A percentile compares a stretch with the other conserved stretches of the same genome.
Conservation (phyloP, 805 yeast species). For the Candida chauliodis region DNA sequence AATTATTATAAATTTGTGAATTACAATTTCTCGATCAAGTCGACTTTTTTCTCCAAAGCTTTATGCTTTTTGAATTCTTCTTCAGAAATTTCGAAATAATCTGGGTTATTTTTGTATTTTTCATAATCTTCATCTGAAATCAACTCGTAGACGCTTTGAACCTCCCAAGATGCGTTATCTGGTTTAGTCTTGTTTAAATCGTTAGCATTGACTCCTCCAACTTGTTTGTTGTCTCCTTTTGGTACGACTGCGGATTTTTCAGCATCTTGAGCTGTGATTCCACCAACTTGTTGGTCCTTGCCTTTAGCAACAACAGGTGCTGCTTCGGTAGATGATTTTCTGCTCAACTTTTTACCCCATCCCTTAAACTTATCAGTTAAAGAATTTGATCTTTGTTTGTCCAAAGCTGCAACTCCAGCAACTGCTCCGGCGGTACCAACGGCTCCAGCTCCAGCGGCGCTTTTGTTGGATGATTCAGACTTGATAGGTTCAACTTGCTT, state of each 20-base stretch:
- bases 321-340: conserved; percentile 8
- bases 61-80: conserved; percentile 24
- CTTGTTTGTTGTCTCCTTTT: conserved; percentile 5
- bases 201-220: conserved; percentile 3
- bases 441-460: background rate
- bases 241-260: conserved; percentile 3
- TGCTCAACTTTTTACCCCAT: conserved; percentile 10
- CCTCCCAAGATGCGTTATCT: conserved; percentile 10
- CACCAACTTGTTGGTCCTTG: conserved; percentile 2
- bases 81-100: conserved; percentile 39
- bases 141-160: conserved; percentile 40
- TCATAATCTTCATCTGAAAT: conserved; percentile 47
- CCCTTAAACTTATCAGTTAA: conserved; percentile 9
- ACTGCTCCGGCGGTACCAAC: background rate
- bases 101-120: conserved; percentile 43
- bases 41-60: conserved; percentile 7
- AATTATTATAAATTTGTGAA: too few relatives aligned
- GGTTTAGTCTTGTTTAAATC: conserved; percentile 4
- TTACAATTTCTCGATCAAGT: conserved; percentile 6
- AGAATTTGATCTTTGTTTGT: conserved; percentile 6
- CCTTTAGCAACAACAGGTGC: conserved; percentile 3
- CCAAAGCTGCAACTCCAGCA: conserved; percentile 1
- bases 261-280: conserved; percentile 2
- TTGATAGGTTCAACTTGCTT: background rate
- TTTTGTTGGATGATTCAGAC: background rate